A percentile compares a stretch with the other conserved stretches of the same genome.
These are phyloP conservation scores for Termitomyces sp. DNA, from an alignment of 768 basidiomycete genomes.

Conservation along the genomic window DNA sequence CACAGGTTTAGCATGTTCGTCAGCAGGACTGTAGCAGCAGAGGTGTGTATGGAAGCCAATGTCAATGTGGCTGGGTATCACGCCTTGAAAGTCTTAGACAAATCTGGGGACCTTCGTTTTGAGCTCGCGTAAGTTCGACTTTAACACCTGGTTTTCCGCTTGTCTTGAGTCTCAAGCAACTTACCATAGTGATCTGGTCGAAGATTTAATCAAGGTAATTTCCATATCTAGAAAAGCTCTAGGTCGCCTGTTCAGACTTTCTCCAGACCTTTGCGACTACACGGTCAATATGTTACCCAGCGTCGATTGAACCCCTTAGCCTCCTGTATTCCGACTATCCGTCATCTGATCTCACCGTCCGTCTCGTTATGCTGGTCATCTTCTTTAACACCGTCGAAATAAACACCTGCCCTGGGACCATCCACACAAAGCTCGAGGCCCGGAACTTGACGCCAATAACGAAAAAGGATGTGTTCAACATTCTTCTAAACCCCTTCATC, in stretches of 20 bases:
- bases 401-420: conserved; percentile 26
- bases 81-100: conserved; percentile 66
- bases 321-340: conserved; percentile 69
- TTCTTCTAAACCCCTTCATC: conserved; percentile 68
- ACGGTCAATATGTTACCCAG: conserved; percentile 53
- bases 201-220: conserved; percentile 64
- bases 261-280: conserved; percentile 65
- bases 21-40: conserved; percentile 78
- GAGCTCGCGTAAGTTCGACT: conserved; percentile 50
- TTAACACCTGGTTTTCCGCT: background rate
- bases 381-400: conserved; percentile 48
- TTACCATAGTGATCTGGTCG: conserved; percentile 43
- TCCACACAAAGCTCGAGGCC: conserved; percentile 50
- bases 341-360: conserved; percentile 53
- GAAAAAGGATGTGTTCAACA: conserved; percentile 53
- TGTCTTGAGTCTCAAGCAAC: background rate
- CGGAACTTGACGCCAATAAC: conserved; percentile 55
- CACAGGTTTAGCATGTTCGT: conserved; percentile 63
- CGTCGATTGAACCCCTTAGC: conserved; percentile 51
- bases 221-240: background rate
- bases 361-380: conserved; percentile 71
- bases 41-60: conserved; percentile 80
- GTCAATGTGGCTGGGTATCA: conserved; percentile 64
- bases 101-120: conserved; percentile 63
- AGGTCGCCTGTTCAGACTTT: conserved; percentile 3